Base-by-base conservation (phyloP, 441 rosid genomes). In the Codiaeum variegatum region DNA sequence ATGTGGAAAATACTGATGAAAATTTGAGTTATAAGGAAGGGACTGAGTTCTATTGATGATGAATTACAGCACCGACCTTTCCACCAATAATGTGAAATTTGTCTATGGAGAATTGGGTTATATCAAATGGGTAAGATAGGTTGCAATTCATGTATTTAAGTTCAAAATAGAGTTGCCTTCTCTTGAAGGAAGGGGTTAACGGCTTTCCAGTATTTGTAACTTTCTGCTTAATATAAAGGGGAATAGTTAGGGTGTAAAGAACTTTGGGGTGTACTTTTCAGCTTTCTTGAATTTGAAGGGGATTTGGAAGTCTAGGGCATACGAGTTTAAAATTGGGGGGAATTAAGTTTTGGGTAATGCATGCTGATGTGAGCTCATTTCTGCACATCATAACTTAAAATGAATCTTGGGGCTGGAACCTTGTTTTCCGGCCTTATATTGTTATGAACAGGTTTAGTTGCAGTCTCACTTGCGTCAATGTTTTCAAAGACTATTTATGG, bases 1-100 rank as follows among this genome's bases (percentile, higher is more conserved):
- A 67, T 74, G 71, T 63, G 67, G 29, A 61, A 63, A 71, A 8
- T 60, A 8, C 52, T 52, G 18, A n/a, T 36, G 46, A 52, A 16
- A 36, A 26, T 11, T 73, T 51, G 70, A 49, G 42, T 67, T 49
- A 9, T 5, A 24, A 34, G n/a, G 46, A 12, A 65, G 36, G 46
- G 23, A 44, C 62, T 54, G 60, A 23, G n/a, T 44, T n/a, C 11
- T 12, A 16, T 60, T 54, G 9, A 52, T 67, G 29, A 52, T 28
- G 61, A 34, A 47, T 31, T 49, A 32, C 59, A 11, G 2, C 24
- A 29, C 29, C 54, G 16, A 34, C 11, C 13, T 47, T 47, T 47
- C 38, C 26, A 29, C 26, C 51, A 18, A 38, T 31, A 29, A n/a
- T 32, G n/a, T 16, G 15, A 31, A 61, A 32, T 38, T 23, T 23